phyloP scores from a whole-genome alignment of 2,329 filamentous ascomycete genomes.

The Ustulina deusta region DNA sequence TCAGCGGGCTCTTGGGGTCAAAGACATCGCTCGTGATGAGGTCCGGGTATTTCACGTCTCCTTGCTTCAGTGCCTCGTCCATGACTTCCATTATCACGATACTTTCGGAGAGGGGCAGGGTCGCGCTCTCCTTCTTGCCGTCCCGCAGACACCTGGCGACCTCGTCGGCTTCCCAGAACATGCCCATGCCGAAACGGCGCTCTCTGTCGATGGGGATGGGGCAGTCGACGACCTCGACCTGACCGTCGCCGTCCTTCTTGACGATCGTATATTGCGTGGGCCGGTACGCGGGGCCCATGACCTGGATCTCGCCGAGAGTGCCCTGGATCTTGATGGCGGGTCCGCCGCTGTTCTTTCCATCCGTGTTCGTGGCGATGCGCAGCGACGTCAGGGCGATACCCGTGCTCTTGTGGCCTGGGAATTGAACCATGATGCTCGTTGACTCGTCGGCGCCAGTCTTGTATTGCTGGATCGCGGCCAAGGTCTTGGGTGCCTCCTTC shows the following conservation, averaged over 20 bases:
- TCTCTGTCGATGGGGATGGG: slow-evolving; percentile 64
- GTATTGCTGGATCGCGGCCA: slow-evolving; percentile 78
- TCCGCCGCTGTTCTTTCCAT: slow-evolving; percentile 68
- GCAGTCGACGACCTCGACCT: slow-evolving; percentile 64
- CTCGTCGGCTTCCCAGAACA: slow-evolving; percentile 92
- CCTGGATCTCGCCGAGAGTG: slow-evolving; percentile 83
- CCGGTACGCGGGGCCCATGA: slow-evolving; percentile 77
- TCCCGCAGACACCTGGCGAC: slow-evolving; percentile 80
- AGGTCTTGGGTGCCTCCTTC: slow-evolving; percentile 76
- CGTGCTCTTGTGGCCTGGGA: slow-evolving; percentile 75
- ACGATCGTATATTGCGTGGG: slow-evolving; percentile 76
- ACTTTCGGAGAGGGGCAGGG: slow-evolving; percentile 79
- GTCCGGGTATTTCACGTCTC: slow-evolving; percentile 65
- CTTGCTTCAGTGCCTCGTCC: slow-evolving; percentile 67
- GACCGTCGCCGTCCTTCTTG: slow-evolving; percentile 60
- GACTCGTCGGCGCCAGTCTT: slow-evolving; percentile 80
- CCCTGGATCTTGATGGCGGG: slow-evolving; percentile 85
- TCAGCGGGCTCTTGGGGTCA: slow-evolving; percentile 71
- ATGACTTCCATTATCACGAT: slow-evolving; percentile 84
- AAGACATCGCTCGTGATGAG: slow-evolving; percentile 69
- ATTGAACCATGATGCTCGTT: slow-evolving; percentile 81
- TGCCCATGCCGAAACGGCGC: slow-evolving; percentile 75
- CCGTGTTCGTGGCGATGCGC: slow-evolving; percentile 71
- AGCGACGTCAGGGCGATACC: slow-evolving; percentile 78
- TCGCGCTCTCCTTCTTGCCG: slow-evolving; percentile 79